Percentiles rank a stretch among this genome's conserved stretches.
Conservation (phyloP, 2,329 filamentous ascomycete species). For the Blumeria graminis region DNA sequence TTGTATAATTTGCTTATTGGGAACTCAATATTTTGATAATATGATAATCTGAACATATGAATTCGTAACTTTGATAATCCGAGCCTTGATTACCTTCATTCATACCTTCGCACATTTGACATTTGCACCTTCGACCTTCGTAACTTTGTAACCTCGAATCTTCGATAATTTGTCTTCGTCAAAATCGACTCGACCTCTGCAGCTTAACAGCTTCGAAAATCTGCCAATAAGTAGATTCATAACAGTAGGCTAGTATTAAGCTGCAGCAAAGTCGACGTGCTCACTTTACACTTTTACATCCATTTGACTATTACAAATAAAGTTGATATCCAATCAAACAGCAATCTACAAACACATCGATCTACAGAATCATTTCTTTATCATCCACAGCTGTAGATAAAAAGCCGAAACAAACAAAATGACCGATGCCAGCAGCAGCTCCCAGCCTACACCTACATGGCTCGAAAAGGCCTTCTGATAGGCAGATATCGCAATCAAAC, state of each 20-base stretch:
- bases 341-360: not conserved
- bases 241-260: not conserved
- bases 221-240: too few species aligned
- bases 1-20: too few species aligned
- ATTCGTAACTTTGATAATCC: too few species aligned
- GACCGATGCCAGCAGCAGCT: not conserved
- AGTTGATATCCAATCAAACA: not conserved
- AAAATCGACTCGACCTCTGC: too few species aligned
- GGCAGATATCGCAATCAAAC: constrained; percentile 2
- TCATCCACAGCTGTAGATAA: not conserved
- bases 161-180: too few species aligned
- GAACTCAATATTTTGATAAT: too few species aligned
- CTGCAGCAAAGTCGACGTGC: not conserved
- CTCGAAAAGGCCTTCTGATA: constrained; percentile 7
- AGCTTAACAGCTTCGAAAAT: too few species aligned
- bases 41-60: too few species aligned
- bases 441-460: not conserved
- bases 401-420: not conserved
- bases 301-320: not conserved
- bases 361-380: not conserved
- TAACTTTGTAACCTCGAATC: too few species aligned
- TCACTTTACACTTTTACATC: not conserved
- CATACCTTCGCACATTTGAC: too few species aligned
- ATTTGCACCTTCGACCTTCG: too few species aligned
- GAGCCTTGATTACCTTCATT: too few species aligned